Evolutionary conservation across 73 alveolate species (phyloP), one percentile per base, ranked within the genome.

Genomic region (Uronychia setigera): DNA sequence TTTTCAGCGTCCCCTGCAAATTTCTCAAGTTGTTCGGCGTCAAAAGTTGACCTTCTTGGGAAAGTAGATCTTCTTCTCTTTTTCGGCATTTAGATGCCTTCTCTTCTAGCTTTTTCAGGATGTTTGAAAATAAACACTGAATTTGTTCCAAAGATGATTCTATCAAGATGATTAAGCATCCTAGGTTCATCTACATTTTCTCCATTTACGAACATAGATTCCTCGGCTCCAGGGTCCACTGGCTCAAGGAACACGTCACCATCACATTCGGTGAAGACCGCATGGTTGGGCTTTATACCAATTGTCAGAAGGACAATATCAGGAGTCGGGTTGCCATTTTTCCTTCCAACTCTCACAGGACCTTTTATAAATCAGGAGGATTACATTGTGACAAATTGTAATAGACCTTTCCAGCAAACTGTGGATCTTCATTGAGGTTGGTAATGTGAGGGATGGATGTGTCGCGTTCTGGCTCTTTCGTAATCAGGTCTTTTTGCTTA

Each of bases 361-460:
- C 89, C 93, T 80, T 83, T 87, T 29, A 75, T 74, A 9, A 75
- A 33, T 31, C 67, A 46, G 67, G 67, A n/a, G 67, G 67, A 78
- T 83, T 83, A 83, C 92, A 84, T 28, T 90, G 83, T 25, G 79
- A 85, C 58, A 97, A 81, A 29, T 91, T 83, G 83, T 95, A 92
- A 60, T 87, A 83, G 76, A 97, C 93, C 84, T 92, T 96, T 60
- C 97, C 97, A 30, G 97, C 86, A 34, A 97, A 92, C 79, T 93
- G 92, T 19, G 99, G 98, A 88, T 97, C 99, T 87, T 97, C 99
- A 88, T 97, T 96, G 27, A 97, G 87, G 75, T 96, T 96, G 19
- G 97, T 87, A 46, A 97, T 79, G 80, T 97, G 99, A 1, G 99
- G 99, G 26, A 80, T 81, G 79, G 76, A 77, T 82, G 33, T 46